Evolutionary conservation across 2,329 filamentous ascomycete genomes (phyloP).

Genomic region (Penicillium sclerotiorum): DNA sequence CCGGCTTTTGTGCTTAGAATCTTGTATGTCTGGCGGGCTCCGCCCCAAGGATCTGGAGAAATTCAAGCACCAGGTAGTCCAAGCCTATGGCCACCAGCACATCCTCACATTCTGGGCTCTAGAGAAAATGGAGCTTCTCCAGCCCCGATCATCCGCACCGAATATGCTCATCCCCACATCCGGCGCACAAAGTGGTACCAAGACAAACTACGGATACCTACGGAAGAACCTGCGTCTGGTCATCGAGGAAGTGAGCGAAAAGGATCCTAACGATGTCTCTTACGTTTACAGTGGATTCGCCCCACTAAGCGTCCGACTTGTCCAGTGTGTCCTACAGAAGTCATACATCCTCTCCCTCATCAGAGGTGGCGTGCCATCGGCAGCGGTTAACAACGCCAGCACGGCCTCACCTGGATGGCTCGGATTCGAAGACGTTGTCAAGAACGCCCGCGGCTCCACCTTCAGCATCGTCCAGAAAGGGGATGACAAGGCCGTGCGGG

Average conservation of each 20-base stretch:
- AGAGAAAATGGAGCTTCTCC: slow-evolving; percentile 85
- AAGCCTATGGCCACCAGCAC: slow-evolving; percentile 95
- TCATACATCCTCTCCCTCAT: slow-evolving; percentile 73
- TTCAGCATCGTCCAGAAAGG: slow-evolving; percentile 93
- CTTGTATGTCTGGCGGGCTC: slow-evolving; percentile 84
- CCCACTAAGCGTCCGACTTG: slow-evolving; percentile 83
- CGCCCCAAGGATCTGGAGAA: slow-evolving; percentile 85
- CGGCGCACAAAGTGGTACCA: slow-evolving; percentile 64
- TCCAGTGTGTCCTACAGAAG: slow-evolving; percentile 93
- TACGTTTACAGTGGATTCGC: slow-evolving; percentile 98
- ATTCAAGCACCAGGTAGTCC: slow-evolving; percentile 83
- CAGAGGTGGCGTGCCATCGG: slow-evolving; percentile 61
- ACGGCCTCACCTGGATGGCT: slow-evolving; percentile 79
- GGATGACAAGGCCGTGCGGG: slow-evolving; percentile 88
- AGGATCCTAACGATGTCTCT: slow-evolving; percentile 91
- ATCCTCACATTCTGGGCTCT: slow-evolving; percentile 84
- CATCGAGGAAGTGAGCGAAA: slow-evolving; percentile 94
- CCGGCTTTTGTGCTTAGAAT: slow-evolving; percentile 86
- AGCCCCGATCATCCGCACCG: slow-evolving; percentile 74
- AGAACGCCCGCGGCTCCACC: slow-evolving; percentile 82
- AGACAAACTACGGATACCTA: slow-evolving; percentile 88
- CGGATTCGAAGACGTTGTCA: slow-evolving; percentile 89
- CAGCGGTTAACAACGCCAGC: slow-evolving; percentile 52
- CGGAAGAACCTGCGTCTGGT: slow-evolving; percentile 86
- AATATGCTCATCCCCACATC: slow-evolving; percentile 80